These are phyloP conservation scores for Ustilago vetiveriae DNA, from an alignment of 1,284 basidiomycete species.

Conservation along the genomic window DNA sequence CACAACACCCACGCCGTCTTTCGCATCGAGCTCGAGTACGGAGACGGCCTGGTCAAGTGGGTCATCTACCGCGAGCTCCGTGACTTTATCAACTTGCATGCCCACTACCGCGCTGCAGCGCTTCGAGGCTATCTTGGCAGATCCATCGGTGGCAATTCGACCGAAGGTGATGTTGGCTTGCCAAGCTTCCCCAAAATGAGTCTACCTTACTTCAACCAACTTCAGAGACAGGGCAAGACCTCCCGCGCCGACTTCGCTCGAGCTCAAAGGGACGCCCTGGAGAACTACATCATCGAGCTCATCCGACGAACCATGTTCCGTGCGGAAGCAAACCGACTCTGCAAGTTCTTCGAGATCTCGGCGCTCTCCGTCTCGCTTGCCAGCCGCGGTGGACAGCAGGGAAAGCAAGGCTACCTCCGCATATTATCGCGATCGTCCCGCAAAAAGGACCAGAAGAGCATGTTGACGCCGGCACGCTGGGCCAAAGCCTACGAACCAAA, in stretches of 20 bases:
- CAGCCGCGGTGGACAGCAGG: constrained; percentile 78
- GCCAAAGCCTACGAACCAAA: constrained; percentile 75
- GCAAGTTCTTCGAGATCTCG: constrained; percentile 94
- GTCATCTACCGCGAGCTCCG: constrained; percentile 93
- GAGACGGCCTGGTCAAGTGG: constrained; percentile 88
- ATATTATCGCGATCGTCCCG: constrained; percentile 69
- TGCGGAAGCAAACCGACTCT: constrained; percentile 88
- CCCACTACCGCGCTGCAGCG: constrained; percentile 83
- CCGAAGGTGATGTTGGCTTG: constrained; percentile 73
- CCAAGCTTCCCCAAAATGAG: constrained; percentile 90
- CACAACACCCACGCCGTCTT: constrained; percentile 83
- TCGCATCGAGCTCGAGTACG: constrained; percentile 95
- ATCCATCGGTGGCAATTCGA: constrained; percentile 40
- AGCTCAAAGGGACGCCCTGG: constrained; percentile 80
- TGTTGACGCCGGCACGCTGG: constrained; percentile 72
- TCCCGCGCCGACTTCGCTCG: constrained; percentile 78
- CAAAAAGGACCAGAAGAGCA: constrained; percentile 69
- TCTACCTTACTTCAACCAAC: constrained; percentile 84
- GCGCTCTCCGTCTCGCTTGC: constrained; percentile 86
- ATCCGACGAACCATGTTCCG: constrained; percentile 89
- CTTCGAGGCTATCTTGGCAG: constrained; percentile 59
- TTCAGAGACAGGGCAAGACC: constrained; percentile 68
- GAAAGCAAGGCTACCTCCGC: constrained; percentile 85
- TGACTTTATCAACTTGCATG: constrained; percentile 90
- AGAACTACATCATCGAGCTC: constrained; percentile 87